Conservation (phyloP, 306 rosid species). For the Senna tora region DNA sequence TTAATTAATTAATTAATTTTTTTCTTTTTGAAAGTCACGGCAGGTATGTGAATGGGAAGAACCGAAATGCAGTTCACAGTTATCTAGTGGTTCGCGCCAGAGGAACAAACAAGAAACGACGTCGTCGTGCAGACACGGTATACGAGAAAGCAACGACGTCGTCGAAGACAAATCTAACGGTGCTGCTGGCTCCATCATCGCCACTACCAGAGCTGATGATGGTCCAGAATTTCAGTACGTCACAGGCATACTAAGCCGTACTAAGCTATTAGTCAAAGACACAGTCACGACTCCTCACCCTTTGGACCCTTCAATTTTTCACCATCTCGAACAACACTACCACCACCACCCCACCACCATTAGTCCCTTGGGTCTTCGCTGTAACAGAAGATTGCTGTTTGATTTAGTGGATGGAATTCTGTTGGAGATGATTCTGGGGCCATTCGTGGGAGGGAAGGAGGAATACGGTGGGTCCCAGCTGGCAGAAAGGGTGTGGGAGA, state of each 20-base stretch:
- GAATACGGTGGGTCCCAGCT: constrained; percentile 28
- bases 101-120: constrained; percentile 58
- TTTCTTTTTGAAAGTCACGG: constrained; percentile 25
- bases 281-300: constrained; percentile 44
- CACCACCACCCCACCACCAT: neutral
- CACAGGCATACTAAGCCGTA: constrained; percentile 54
- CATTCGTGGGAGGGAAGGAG: constrained; percentile 30
- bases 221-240: constrained; percentile 59
- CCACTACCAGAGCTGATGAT: neutral
- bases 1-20: neutral
- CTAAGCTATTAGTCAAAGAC: constrained; percentile 43
- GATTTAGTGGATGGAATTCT: constrained; percentile 68
- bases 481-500: constrained; percentile 51
- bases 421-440: constrained; percentile 45
- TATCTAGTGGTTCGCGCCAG: constrained; percentile 62
- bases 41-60: constrained; percentile 48
- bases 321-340: constrained; percentile 14
- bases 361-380: constrained; percentile 42
- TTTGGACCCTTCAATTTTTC: constrained; percentile 66
- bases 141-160: constrained; percentile 38
- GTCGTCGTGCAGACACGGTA: constrained; percentile 43
- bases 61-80: constrained; percentile 56
- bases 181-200: constrained; percentile 29
- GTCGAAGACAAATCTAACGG: constrained; percentile 42
- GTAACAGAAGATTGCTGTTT: constrained; percentile 59